phyloP scores from a whole-genome alignment of 345 rosid genomes.

The Kandelia obovata region DNA sequence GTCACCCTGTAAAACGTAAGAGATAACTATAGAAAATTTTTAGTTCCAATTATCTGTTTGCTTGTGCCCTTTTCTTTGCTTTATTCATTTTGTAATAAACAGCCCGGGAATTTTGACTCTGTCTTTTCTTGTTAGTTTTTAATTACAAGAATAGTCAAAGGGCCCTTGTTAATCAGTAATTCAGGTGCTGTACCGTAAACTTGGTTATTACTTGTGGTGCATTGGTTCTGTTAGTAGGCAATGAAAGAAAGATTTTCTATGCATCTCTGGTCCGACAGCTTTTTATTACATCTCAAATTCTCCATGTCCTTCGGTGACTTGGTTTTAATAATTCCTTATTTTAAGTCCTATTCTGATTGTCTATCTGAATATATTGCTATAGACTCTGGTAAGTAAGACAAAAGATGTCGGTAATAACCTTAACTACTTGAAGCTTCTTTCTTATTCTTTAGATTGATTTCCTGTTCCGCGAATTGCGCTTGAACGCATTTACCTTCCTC shows the following conservation, averaged over 20 bases:
- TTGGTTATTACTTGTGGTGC: conserved; percentile 18
- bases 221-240: conserved; percentile 12
- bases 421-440: too few relatives aligned
- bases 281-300: too few relatives aligned
- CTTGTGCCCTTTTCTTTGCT: conserved; percentile 8
- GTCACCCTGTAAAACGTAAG: conserved; percentile 27
- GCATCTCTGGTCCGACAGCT: too few relatives aligned
- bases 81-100: conserved; percentile 24
- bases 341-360: too few relatives aligned
- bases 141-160: conserved; percentile 25
- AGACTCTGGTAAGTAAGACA: too few relatives aligned
- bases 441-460: too few relatives aligned
- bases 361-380: too few relatives aligned
- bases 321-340: too few relatives aligned
- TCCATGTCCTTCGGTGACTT: too few relatives aligned
- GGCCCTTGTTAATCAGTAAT: conserved; percentile 19
- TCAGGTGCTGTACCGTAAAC: conserved; percentile 1
- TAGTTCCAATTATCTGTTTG: conserved; percentile 23
- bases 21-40: conserved; percentile 14
- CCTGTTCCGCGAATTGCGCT: too few relatives aligned
- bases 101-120: conserved; percentile 34
- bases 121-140: conserved; percentile 34
- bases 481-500: too few relatives aligned
- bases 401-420: too few relatives aligned
- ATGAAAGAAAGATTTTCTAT: not conserved